Conservation (phyloP, 2,329 filamentous ascomycete genomes). For the Claviceps africana region DNA sequence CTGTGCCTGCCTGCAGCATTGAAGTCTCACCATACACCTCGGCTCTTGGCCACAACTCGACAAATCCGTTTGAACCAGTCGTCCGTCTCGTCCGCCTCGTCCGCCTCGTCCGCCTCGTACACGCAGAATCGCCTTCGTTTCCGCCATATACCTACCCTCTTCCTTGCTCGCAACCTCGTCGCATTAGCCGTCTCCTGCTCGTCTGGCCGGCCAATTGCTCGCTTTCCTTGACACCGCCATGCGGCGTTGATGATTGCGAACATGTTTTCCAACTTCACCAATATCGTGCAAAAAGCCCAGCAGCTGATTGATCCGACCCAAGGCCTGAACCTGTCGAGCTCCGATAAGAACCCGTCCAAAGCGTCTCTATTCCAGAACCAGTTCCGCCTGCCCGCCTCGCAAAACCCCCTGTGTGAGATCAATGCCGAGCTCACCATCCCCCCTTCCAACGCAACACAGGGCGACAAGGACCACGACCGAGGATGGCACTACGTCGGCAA, state of each 20-base stretch:
- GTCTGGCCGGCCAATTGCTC: conserved; percentile 2
- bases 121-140: neutral
- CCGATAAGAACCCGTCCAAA: conserved; percentile 77
- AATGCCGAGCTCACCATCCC: conserved; percentile 87
- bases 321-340: conserved; percentile 55
- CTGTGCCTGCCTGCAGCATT: neutral
- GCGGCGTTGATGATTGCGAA: conserved; percentile 26
- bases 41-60: neutral
- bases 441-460: conserved; percentile 52
- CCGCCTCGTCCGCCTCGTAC: neutral
- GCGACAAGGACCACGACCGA: conserved; percentile 55
- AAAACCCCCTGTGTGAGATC: conserved; percentile 92
- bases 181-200: neutral
- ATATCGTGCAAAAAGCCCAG: conserved; percentile 89
- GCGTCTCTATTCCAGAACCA: conserved; percentile 87
- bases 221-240: conserved; percentile 17
- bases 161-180: neutral
- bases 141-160: neutral
- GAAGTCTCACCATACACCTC: neutral
- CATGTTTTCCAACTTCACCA: conserved; percentile 52
- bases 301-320: conserved; percentile 85
- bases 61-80: conserved; percentile 1
- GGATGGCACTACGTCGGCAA: conserved; percentile 87
- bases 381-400: conserved; percentile 84
- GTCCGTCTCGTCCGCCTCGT: neutral